Evolutionary conservation across 2,329 filamentous ascomycete genomes (phyloP).

Genomic region (Scedosporium dehoogii): DNA sequence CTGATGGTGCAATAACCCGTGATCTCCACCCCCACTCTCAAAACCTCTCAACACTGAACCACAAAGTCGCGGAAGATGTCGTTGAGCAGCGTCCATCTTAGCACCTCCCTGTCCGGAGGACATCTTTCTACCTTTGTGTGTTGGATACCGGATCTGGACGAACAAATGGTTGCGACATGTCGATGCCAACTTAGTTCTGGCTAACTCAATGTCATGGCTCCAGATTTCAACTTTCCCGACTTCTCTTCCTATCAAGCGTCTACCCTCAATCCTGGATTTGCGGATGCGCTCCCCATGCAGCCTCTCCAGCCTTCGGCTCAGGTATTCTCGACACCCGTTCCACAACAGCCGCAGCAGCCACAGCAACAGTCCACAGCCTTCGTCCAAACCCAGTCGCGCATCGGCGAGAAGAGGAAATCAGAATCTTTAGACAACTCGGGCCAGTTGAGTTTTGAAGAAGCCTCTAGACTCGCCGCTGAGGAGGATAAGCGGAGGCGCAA

Average conservation of each 20-base stretch:
- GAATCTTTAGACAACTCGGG: slow-evolving; percentile 28
- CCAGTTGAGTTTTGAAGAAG: slow-evolving; percentile 54
- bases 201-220: slow-evolving; percentile 36
- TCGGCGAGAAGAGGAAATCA: slow-evolving; percentile 36
- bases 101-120: background rate
- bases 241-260: slow-evolving; percentile 22
- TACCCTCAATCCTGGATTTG: slow-evolving; percentile 22
- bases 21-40: slow-evolving; percentile 25
- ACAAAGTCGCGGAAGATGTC: background rate
- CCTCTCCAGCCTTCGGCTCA: slow-evolving; percentile 43
- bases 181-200: slow-evolving; percentile 5
- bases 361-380: slow-evolving; percentile 20
- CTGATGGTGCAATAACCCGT: slow-evolving; percentile 54
- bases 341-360: slow-evolving; percentile 14
- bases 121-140: too few species aligned
- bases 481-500: slow-evolving; percentile 86
- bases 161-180: background rate
- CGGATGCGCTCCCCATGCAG: slow-evolving; percentile 37
- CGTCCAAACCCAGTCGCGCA: slow-evolving; percentile 13
- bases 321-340: slow-evolving; percentile 27
- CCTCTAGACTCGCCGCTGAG: slow-evolving; percentile 64
- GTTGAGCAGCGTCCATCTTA: background rate
- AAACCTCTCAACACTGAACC: background rate
- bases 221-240: slow-evolving; percentile 47
- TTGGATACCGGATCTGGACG: background rate